Evolutionary conservation across 2,329 filamentous ascomycete genomes (phyloP), one percentile per base, ranked within the genome.

Genomic region (Talaromyces marneffei): DNA sequence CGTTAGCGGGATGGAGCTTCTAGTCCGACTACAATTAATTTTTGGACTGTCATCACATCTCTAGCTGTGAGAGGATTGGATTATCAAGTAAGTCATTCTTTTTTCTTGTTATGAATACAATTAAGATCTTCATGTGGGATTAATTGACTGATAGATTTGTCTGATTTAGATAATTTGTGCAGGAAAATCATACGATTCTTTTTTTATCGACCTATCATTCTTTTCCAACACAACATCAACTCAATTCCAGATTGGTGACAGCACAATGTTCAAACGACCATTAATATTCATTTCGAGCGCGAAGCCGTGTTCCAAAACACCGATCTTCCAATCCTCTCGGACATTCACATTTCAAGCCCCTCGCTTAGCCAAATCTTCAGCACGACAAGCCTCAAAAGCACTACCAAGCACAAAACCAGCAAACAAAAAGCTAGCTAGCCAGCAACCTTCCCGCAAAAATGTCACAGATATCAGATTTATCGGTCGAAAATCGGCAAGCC

Each of bases 401-500:
- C 64, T 53, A 42, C 29, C 65, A 55, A 65, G 64, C 39, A 54
- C 65, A 23, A 56, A 37, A 35, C 27, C 55, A 40, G 25, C 65
- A 54, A 65, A 64, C 35, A 54, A 65, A 20, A 56, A 33, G 27
- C 23, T 52, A 37, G 58, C 57, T 44, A 46, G 63, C 57, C 64
- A 64, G 63, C 39, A 62, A 29, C 40, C 50, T 10, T 8, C 58
- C 52, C 42, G 52, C 25, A 37, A 40, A 20, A 31, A 52, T 50
- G 18, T 42, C 14, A 37, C 39, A 33, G 50, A 67, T 25, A 59
- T 70, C 23, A 69, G 66, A 33, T 70, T 68, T 56, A 67, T 68
- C 14, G 67, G 67, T 25, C 61, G 62, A 63, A 65, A 67, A 35
- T 64, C 74, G 61, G 69, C 79, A 76, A 67, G 78, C 75, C 59